These are phyloP conservation scores for Didymellaceae sp. DNA, from an alignment of 2,329 filamentous ascomycete species.

Conservation along the genomic window DNA sequence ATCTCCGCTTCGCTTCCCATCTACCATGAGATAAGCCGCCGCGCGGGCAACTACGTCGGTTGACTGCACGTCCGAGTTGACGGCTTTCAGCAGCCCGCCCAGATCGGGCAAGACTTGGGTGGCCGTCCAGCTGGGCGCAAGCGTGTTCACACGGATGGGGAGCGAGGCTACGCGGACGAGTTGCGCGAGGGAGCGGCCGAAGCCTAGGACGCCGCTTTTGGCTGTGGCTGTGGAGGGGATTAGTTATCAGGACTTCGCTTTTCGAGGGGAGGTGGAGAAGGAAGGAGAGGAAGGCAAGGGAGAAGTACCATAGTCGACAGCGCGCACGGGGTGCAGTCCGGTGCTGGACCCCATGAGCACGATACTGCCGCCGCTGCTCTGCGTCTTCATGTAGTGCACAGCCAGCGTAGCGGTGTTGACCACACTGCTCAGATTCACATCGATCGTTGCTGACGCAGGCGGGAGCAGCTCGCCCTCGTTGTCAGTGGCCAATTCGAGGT, in stretches of 20 bases:
- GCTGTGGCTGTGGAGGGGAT: conserved; percentile 54
- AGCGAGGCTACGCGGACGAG: conserved; percentile 47
- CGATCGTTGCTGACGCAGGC: conserved; percentile 52
- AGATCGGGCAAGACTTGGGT: conserved; percentile 58
- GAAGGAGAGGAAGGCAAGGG: conserved; percentile 5
- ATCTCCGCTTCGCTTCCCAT: conserved; percentile 57
- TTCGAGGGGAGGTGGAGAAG: background rate
- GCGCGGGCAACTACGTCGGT: conserved; percentile 57
- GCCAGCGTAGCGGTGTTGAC: conserved; percentile 60
- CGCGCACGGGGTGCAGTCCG: conserved; percentile 58
- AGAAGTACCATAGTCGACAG: conserved; percentile 58
- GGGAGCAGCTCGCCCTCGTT: conserved; percentile 58
- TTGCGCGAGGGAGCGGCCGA: conserved; percentile 56
- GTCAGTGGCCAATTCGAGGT: conserved; percentile 57
- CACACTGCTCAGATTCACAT: conserved; percentile 59
- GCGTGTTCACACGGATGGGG: conserved; percentile 62
- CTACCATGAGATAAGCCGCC: conserved; percentile 59
- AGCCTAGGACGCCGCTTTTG: conserved; percentile 63
- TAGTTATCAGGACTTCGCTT: too few relatives aligned
- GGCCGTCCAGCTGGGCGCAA: conserved; percentile 63
- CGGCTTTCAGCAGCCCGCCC: conserved; percentile 48
- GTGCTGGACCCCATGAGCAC: conserved; percentile 62
- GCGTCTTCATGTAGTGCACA: conserved; percentile 59
- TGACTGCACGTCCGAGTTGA: conserved; percentile 49
- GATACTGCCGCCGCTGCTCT: conserved; percentile 58